phyloP scores from a whole-genome alignment of 768 basidiomycete genomes.

The Fistulinella prunicolor region DNA sequence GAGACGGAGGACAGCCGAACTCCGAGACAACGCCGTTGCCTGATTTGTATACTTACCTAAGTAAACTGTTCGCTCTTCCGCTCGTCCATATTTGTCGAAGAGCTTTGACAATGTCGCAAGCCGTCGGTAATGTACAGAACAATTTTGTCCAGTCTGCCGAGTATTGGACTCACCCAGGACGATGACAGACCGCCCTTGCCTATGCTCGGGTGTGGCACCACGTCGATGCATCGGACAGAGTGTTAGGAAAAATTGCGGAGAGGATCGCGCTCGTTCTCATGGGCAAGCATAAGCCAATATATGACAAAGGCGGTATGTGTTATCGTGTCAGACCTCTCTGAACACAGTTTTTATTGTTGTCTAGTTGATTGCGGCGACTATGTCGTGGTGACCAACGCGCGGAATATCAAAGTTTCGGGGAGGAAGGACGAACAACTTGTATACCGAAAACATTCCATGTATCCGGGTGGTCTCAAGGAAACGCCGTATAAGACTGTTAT shows the following conservation, averaged over 20 bases:
- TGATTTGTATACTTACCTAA: too few relatives aligned
- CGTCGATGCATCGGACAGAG: conserved; percentile 83
- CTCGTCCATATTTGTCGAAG: background rate
- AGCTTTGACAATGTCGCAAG: conserved; percentile 67
- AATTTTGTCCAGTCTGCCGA: background rate
- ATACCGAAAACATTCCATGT: conserved; percentile 90
- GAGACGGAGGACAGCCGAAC: too few relatives aligned
- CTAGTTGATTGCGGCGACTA: conserved; percentile 97
- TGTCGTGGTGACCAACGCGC: conserved; percentile 90
- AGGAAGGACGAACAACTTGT: conserved; percentile 83
- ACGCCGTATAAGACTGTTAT: conserved; percentile 83
- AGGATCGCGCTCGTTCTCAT: conserved; percentile 93
- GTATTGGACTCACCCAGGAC: background rate
- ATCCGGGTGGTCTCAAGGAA: conserved; percentile 90
- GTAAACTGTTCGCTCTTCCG: too few relatives aligned
- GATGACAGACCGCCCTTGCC: conserved; percentile 84
- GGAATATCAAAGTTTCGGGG: conserved; percentile 82
- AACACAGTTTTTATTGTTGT: background rate
- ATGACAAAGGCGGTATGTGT: conserved; percentile 80
- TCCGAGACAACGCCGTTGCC: too few relatives aligned
- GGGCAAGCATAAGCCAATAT: conserved; percentile 99
- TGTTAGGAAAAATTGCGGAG: conserved; percentile 93
- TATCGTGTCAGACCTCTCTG: background rate
- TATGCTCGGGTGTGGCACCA: conserved; percentile 97
- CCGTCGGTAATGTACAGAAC: conserved; percentile 68